Evolutionary conservation across 176 grass and related monocot species (phyloP), one percentile per base, ranked within the genome.

Genomic region (Triticum monococcum): DNA sequence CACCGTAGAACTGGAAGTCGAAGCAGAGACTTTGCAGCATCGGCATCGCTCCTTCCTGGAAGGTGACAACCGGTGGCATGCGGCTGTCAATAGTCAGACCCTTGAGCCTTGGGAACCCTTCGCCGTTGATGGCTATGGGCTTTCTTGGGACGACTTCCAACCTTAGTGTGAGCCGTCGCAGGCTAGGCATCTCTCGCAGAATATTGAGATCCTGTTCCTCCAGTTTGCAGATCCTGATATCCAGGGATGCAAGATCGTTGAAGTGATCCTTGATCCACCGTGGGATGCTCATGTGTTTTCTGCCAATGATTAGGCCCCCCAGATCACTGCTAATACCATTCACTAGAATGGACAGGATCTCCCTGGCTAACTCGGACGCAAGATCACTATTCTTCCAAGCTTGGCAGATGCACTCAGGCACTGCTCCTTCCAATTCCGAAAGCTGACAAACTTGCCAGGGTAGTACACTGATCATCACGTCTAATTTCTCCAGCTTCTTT

Each of bases 21-120:
- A 83, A 62, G 1, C 0, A 0, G 3, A 62, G 22, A 0, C 0
- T 0, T 3, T 9, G 0, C 22, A 62, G 8, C 7, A 0, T 0
- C 3, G 8, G 59, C 59, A 24, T 24, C 0, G 59, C 59, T 23
- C 59, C 59, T 62, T 24, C n/a, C 8, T 62, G n/a, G 59, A 62
- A 62, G 59, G 59, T 62, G 20, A 60, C 3, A 52, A 6, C 8
- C 59, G 1, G n/a, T 24, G 59, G 59, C 2, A 62, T 1, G 57
- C 57, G 59, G 9, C 59, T 0, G 8, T 62, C 8, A 13, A 62
- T 1, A 1, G 1, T 0, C 0, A 62, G 0, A 0, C 0, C 0
- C 3, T 0, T 0, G 81, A 20, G 36, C 1, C 3, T 40, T 28
- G 0, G 18, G 67, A 62, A 62, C 9, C 59, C 59, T 62, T 10